Conservation (phyloP, 371 early-diverging fungal genomes). For the Apophysomyces elegans region DNA sequence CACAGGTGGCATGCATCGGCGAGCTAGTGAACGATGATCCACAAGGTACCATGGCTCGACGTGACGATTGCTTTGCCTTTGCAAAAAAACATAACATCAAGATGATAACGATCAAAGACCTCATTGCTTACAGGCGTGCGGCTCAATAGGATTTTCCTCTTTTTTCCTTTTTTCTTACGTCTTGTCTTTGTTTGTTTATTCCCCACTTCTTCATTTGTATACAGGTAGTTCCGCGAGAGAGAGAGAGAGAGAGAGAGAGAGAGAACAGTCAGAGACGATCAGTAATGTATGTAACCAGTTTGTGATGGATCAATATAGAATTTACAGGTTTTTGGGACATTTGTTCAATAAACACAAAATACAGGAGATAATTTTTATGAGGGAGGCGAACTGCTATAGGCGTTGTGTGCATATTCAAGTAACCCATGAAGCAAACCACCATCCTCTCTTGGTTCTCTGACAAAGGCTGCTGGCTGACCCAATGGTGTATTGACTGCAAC, state of each 20-base stretch:
- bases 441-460: constrained; percentile 51
- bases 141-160: background rate
- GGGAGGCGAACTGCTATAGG: constrained; percentile 3
- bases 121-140: constrained; percentile 68
- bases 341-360: background rate
- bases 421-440: constrained; percentile 40
- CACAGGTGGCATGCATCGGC: constrained; percentile 88
- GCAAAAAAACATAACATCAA: constrained; percentile 81
- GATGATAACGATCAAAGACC: constrained; percentile 88
- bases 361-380: background rate
- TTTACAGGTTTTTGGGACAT: too few relatives aligned
- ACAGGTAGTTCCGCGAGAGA: background rate
- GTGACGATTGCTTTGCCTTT: constrained; percentile 89
- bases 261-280: background rate
- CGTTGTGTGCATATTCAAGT: constrained; percentile 33
- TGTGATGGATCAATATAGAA: background rate
- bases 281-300: background rate
- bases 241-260: background rate
- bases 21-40: constrained; percentile 84
- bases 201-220: too few relatives aligned
- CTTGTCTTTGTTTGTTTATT: background rate
- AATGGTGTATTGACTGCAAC: constrained; percentile 43
- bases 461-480: constrained; percentile 50
- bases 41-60: constrained; percentile 86
- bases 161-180: background rate